These are phyloP conservation scores for Neurospora terricola DNA, from an alignment of 495 filamentous ascomycete genomes.

Conservation along the genomic window DNA sequence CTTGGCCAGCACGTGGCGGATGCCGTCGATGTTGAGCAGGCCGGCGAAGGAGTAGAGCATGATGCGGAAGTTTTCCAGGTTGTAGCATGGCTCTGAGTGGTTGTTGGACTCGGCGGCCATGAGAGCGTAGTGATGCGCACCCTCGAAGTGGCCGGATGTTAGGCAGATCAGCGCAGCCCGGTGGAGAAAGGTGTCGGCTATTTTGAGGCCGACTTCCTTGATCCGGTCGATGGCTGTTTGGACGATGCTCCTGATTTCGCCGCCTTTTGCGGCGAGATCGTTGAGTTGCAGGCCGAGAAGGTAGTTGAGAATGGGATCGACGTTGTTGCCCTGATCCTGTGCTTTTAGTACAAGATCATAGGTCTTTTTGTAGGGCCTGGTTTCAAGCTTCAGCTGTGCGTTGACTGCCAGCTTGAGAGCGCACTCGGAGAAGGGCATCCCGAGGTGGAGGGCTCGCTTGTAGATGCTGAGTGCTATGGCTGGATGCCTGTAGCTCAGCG, in stretches of 20 bases:
- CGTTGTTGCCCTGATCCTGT: constrained; percentile 23
- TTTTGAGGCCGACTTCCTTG: constrained; percentile 7
- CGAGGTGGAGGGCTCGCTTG: constrained; percentile 18
- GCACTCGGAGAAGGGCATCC: constrained; percentile 21
- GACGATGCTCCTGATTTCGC: background rate
- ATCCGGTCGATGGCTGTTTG: constrained; percentile 8
- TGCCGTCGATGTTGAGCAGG: constrained; percentile 22
- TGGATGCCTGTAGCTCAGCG: constrained; percentile 12
- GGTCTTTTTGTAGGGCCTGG: constrained; percentile 9
- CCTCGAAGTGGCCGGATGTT: constrained; percentile 15
- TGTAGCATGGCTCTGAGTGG: constrained; percentile 20
- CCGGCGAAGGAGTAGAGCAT: constrained; percentile 28
- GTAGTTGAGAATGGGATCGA: constrained; percentile 22
- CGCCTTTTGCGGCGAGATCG: constrained; percentile 1
- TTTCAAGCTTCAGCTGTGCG: constrained; percentile 22
- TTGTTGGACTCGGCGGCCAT: constrained; percentile 21
- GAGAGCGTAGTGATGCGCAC: constrained; percentile 24
- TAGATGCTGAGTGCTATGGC: constrained; percentile 23
- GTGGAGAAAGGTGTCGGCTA: constrained; percentile 23
- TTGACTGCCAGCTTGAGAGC: constrained; percentile 31
- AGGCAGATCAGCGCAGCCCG: constrained; percentile 28
- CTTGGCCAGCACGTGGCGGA: constrained; percentile 22
- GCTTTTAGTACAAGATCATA: constrained; percentile 24
- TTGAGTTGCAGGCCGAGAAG: constrained; percentile 16
- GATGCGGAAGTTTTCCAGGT: constrained; percentile 28